Evolutionary conservation across 768 basidiomycete species (phyloP).

Genomic region (Rubroboletus satanas): DNA sequence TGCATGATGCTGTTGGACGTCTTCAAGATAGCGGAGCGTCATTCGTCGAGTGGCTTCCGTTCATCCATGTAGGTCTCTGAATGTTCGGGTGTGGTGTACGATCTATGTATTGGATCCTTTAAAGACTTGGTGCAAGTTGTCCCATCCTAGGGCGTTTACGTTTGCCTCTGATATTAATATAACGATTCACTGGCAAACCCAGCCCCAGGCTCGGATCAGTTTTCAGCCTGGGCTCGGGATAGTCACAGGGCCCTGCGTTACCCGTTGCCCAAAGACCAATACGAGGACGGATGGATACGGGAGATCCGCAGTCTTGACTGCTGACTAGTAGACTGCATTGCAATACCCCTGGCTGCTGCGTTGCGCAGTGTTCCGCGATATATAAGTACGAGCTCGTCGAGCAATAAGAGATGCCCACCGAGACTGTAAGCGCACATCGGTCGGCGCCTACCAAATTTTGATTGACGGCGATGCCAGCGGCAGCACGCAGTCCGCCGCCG

Average conservation of each 20-base stretch:
- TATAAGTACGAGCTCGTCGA: neutral
- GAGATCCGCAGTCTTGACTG: neutral
- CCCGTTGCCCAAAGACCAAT: neutral
- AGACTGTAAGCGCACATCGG: neutral
- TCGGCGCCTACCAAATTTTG: neutral
- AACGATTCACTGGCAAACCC: neutral
- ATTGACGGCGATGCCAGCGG: neutral
- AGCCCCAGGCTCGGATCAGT: neutral
- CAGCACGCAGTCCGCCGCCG: conserved; percentile 6
- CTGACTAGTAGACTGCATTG: neutral
- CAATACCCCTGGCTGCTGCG: neutral
- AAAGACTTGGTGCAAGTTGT: neutral
- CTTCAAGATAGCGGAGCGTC: neutral
- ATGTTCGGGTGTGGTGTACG: neutral
- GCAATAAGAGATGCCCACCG: neutral
- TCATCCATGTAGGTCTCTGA: neutral
- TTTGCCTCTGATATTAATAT: neutral
- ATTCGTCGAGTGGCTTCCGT: neutral
- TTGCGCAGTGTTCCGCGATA: neutral
- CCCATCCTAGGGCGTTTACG: neutral
- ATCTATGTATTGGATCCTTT: neutral
- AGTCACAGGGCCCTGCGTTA: neutral
- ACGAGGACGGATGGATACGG: neutral
- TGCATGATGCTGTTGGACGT: neutral
- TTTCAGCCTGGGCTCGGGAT: neutral